Evolutionary conservation across 225 moss, liverwort and hornwort species (phyloP).

Genomic region (Polytrichum commune): DNA sequence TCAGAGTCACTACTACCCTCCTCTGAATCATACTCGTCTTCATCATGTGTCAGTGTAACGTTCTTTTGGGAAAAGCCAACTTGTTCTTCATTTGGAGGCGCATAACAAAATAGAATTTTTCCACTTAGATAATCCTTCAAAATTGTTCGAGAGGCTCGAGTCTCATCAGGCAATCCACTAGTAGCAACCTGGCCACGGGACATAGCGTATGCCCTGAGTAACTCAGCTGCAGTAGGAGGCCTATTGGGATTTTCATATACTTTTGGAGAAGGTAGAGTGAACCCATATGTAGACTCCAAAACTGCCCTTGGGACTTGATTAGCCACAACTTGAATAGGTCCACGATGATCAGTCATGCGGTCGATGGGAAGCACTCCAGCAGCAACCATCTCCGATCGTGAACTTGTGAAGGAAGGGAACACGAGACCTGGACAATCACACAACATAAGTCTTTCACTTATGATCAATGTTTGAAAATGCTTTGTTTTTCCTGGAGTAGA

Average conservation of each 20-base stretch:
- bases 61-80: conserved; percentile 21
- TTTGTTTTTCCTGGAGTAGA: conserved; percentile 98
- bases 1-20: conserved; percentile 21
- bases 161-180: conserved; percentile 93
- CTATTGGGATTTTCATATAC: conserved; percentile 71
- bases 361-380: conserved; percentile 94
- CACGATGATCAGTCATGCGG: conserved; percentile 90
- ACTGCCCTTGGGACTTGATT: conserved; percentile 65
- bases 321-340: conserved; percentile 92
- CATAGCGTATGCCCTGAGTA: conserved; percentile 76
- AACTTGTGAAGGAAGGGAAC: conserved; percentile 87
- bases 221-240: conserved; percentile 82
- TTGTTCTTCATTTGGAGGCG: conserved; percentile 57
- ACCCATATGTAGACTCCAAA: conserved; percentile 73
- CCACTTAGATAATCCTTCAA: conserved; percentile 89
- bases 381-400: conserved; percentile 96
- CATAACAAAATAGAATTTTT: conserved; percentile 79
- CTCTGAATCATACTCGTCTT: conserved; percentile 35
- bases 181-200: conserved; percentile 83
- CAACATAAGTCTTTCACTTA: conserved; percentile 83
- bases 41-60: conserved; percentile 11
- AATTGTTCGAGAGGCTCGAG: conserved; percentile 79
- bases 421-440: conserved; percentile 97
- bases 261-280: conserved; percentile 70
- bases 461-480: conserved; percentile 95